Conservation (phyloP, 2,329 filamentous ascomycete genomes). For the Colletotrichum nymphaeae region DNA sequence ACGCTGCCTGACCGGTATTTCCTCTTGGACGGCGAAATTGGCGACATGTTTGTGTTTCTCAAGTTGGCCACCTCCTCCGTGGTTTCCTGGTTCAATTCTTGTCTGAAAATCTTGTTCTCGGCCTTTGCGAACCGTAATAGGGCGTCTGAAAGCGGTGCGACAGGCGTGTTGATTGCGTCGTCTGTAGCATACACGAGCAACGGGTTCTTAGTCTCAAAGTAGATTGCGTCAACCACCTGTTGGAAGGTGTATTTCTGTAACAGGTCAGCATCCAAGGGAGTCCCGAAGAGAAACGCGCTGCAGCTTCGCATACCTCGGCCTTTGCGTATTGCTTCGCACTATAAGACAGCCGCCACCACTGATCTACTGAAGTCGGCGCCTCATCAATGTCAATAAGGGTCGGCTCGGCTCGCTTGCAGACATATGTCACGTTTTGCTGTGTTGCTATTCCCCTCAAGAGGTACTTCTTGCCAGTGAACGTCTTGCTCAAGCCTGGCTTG, state of each 20-base stretch:
- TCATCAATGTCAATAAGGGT: conserved; percentile 57
- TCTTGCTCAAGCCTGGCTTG: conserved; percentile 48
- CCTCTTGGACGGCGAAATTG: conserved; percentile 55
- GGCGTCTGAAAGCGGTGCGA: conserved; percentile 50
- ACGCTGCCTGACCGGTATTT: conserved; percentile 58
- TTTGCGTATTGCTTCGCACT: conserved; percentile 53
- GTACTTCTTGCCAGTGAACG: conserved; percentile 58
- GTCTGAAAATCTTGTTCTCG: conserved; percentile 64
- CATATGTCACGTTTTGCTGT: conserved; percentile 58
- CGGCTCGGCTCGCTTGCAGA: conserved; percentile 57
- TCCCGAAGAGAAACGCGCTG: not conserved
- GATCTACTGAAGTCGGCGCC: conserved; percentile 49
- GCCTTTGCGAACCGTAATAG: conserved; percentile 59
- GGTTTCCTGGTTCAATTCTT: conserved; percentile 58
- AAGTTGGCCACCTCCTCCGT: conserved; percentile 34
- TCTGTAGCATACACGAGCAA: conserved; percentile 67
- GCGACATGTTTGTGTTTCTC: conserved; percentile 25
- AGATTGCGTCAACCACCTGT: conserved; percentile 57
- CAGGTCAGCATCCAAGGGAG: conserved; percentile 34
- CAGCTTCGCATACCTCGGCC: conserved; percentile 56
- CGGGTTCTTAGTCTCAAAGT: conserved; percentile 59
- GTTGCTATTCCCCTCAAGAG: conserved; percentile 64
- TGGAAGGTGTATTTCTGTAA: conserved; percentile 59
- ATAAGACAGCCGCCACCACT: conserved; percentile 68
- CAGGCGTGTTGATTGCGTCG: conserved; percentile 51